Conservation (phyloP, 345 rosid species). For the Erodium maritimum region DNA sequence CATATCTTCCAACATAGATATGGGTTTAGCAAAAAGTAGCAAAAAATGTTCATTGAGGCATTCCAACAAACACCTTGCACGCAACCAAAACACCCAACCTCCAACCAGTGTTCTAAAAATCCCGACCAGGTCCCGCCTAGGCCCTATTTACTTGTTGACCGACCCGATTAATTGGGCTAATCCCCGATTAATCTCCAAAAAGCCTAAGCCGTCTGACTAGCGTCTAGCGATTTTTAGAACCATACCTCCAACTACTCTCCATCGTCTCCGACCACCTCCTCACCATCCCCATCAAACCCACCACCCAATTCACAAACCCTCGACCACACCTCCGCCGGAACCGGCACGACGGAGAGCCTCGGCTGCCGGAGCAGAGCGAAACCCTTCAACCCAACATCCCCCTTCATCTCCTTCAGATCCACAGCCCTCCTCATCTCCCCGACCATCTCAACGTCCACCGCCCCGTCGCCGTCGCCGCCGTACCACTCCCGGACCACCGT, state of each 20-base stretch:
- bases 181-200: too few species aligned
- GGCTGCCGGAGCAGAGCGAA: slow-evolving; percentile 74
- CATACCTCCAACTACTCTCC: neutral
- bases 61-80: slow-evolving; percentile 4
- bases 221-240: too few species aligned
- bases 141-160: too few species aligned
- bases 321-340: slow-evolving; percentile 43
- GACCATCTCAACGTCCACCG: slow-evolving; percentile 66
- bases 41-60: neutral
- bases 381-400: slow-evolving; percentile 42
- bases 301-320: slow-evolving; percentile 63
- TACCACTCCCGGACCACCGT: slow-evolving; percentile 61
- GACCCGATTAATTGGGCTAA: too few species aligned
- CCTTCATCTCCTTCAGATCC: slow-evolving; percentile 71
- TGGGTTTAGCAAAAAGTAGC: neutral
- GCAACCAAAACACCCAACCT: neutral
- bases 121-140: too few species aligned
- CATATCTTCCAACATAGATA: neutral
- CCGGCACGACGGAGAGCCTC: slow-evolving; percentile 79
- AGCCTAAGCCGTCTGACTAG: too few species aligned
- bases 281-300: slow-evolving; percentile 75
- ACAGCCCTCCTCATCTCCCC: slow-evolving; percentile 73
- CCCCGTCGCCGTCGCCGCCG: slow-evolving; percentile 29
- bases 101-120: too few species aligned
- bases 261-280: slow-evolving; percentile 3